Evolutionary conservation across 345 rosid species (phyloP).

Genomic region (Eucalyptus marginata): DNA sequence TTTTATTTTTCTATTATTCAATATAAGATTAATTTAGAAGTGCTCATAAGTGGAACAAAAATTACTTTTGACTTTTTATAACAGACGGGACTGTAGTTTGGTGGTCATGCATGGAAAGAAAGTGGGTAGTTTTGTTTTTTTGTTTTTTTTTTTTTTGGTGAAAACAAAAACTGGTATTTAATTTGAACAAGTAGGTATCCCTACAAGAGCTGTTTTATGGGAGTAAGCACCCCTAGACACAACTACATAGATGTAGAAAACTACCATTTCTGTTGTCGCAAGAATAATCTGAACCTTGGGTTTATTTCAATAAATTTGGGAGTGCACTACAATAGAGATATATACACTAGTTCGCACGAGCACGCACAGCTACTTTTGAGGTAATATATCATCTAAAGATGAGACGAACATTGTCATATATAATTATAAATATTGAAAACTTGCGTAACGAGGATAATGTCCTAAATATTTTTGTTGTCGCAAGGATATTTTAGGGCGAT

Average conservation of each 20-base stretch:
- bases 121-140: too few species aligned
- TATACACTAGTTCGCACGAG: not conserved
- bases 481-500: not conserved
- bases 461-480: accelerated
- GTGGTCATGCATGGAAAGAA: too few species aligned
- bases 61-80: too few species aligned
- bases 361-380: not conserved
- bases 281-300: not conserved
- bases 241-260: not conserved
- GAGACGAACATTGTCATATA: not conserved
- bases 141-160: too few species aligned
- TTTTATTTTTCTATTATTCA: too few species aligned
- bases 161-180: too few species aligned
- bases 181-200: too few species aligned
- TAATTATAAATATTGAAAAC: too few species aligned
- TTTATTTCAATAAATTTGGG: not conserved
- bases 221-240: not conserved
- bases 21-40: too few species aligned
- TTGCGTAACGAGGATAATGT: not conserved
- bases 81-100: too few species aligned
- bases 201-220: not conserved
- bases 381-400: not conserved
- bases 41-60: too few species aligned
- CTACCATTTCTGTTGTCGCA: not conserved
- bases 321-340: not conserved